Conservation (phyloP, 805 yeast genomes). For the Metschnikowia baotianmanensis region DNA sequence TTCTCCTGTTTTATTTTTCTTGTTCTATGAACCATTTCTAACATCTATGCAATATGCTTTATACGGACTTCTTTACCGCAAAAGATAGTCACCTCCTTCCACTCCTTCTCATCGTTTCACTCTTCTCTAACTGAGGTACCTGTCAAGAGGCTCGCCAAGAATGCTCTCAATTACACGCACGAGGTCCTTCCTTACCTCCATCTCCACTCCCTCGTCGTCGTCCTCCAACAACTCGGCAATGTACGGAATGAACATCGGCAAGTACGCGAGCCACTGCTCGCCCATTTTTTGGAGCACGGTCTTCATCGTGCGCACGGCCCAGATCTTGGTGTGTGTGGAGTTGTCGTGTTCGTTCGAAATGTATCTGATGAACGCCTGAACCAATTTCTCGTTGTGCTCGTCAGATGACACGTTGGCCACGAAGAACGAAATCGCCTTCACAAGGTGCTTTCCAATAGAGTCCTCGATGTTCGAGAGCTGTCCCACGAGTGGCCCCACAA, state of each 20-base stretch:
- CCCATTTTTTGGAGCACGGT: slow-evolving; percentile 87
- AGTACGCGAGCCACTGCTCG: slow-evolving; percentile 85
- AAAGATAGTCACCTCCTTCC: background rate
- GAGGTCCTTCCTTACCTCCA: slow-evolving; percentile 85
- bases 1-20: no score
- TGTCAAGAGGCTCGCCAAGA: slow-evolving; percentile 91
- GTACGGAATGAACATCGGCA: slow-evolving; percentile 93
- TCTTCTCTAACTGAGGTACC: slow-evolving; percentile 51
- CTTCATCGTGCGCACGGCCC: slow-evolving; percentile 81
- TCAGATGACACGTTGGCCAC: slow-evolving; percentile 66
- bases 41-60: no score
- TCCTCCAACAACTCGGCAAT: slow-evolving; percentile 95
- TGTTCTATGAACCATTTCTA: no score
- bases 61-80: background rate
- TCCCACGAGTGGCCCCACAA: slow-evolving; percentile 57
- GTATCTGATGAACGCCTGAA: slow-evolving; percentile 34
- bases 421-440: slow-evolving; percentile 73
- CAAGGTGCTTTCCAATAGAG: slow-evolving; percentile 73
- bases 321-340: slow-evolving; percentile 67
- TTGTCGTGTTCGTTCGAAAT: slow-evolving; percentile 45
- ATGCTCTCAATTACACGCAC: slow-evolving; percentile 90
- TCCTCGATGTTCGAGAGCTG: slow-evolving; percentile 72
- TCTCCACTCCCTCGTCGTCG: slow-evolving; percentile 90
- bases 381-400: slow-evolving; percentile 68
- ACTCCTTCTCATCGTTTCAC: background rate